Conservation (phyloP, 192 early-diverging fungal species). For the Oehlia diaphana region DNA sequence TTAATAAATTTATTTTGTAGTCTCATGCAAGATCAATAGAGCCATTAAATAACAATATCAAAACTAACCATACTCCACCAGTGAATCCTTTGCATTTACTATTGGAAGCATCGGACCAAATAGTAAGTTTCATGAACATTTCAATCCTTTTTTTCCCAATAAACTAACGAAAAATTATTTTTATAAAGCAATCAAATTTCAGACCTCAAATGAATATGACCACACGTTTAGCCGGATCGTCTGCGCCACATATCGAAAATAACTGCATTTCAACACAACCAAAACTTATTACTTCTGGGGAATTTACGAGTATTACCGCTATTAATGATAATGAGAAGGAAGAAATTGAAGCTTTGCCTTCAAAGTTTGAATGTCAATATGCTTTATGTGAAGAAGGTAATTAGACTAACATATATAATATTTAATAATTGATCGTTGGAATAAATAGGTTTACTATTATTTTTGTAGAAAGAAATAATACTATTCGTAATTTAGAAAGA, state of each 20-base stretch:
- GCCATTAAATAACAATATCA: neutral
- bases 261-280: neutral
- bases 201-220: neutral
- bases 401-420: neutral
- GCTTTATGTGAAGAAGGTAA: conserved; percentile 6
- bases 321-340: neutral
- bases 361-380: conserved; percentile 15
- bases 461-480: conserved; percentile 11
- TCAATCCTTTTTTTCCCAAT: neutral
- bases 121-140: neutral
- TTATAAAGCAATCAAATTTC: neutral
- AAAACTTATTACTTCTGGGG: neutral
- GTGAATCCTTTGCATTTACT: conserved; percentile 25
- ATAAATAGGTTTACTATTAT: neutral
- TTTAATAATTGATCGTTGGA: neutral
- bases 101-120: conserved; percentile 25
- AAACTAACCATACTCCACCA: neutral
- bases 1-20: neutral
- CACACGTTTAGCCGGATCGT: neutral
- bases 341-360: neutral
- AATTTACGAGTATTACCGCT: neutral
- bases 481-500: conserved; percentile 15
- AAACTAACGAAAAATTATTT: neutral
- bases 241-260: neutral
- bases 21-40: neutral